Base-by-base conservation (phyloP, 2,329 filamentous ascomycete genomes). In the Rhinocladiella mackenziei region DNA sequence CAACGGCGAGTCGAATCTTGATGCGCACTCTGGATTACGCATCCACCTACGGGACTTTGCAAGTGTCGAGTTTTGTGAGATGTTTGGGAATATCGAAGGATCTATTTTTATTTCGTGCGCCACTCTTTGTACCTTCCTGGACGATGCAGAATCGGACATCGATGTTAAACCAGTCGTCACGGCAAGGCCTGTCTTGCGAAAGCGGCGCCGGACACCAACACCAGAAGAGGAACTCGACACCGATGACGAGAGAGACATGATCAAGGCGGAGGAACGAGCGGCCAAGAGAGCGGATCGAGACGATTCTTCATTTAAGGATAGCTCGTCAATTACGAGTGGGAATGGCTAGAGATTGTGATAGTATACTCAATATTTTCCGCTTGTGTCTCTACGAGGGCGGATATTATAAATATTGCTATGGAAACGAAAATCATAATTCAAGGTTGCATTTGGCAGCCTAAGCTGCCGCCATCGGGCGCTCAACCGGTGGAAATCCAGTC, bases 71-170 rank as follows among this genome's bases (percentile, higher is more conserved):
- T 23, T 35, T 13, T 22, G 32, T 20, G 17, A 35, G 32, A 35
- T 6, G 14, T 22, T 35, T 18, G 32, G 20, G 15, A 35, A 35
- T 18, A 9, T 35, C 11, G 23, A 26, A 26, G 32, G 9, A 18
- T 15, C 17, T 6, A n/a, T 35, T 22, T 22, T 35, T 22, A 22
- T 35, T 22, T 15, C 32, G n/a, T 22, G 17, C 32, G 15, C 32
- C 32, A 35, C 7, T 35, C 32, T 35, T 20, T 35, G 32, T 18
- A 22, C 15, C 32, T 35, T 35, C 32, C 32, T 35, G 3, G 22
- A 22, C 15, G 8, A 35, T 22, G 32, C 23, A 26, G 23, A 26
- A 26, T 26, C 23, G 23, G n/a, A n/a, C n/a, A 26, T 11, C 23
- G 23, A 26, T 26, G 7, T 26, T 26, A 11, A 26, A 7, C 7